Base-by-base conservation (phyloP, 1,284 basidiomycete genomes). In the Leccinum fuscescens region DNA sequence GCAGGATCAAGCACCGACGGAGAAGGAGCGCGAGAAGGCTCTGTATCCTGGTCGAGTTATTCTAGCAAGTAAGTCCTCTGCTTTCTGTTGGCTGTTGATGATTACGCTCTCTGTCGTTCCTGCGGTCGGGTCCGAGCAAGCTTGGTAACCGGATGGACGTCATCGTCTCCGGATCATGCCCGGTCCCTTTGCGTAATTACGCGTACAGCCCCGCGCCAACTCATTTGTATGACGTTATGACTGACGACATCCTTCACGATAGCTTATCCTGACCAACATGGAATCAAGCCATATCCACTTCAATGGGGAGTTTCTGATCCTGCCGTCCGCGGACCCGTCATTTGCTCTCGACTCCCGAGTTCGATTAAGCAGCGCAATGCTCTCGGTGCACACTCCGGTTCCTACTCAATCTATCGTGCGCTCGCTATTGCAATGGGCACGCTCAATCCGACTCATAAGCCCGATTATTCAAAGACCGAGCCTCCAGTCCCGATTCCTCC, bases 391-490 rank as follows among this genome's bases (percentile, higher is more conserved):
- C 95, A 98, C 72, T 90, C 89, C 0, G 96, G 95, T 11, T 92
- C 90, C 2, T 98, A 98, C 77, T 94, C 92, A 9, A 94, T 98
- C 76, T 98, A 98, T 76, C 88, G 94, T 50, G 93, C 96, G 0
- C 83, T 98, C 11, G 87, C 92, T 9, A 93, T 96, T 69, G 94
- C 94, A 3, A 92, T 96, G 84, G 94, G 94, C 54, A 86, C 92
- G 29, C 86, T 98, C 59, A 82, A 88, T 51, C 93, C 93, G 0
- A 84, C 88, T 24, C 91, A 94, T 78, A 89, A 92, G 74, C 93
- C 94, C 4, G 90, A 95, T 72, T 94, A 92, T 74, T 82, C 83
- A 58, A 85, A 90, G 74, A 98, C 96, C 0, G 90, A 97, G 74
- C 96, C 96, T 0, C 92, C 94, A 0, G 87, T 98, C 35, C 78